Percentiles rank a stretch among this genome's conserved stretches.
Conservation (phyloP, 1,284 basidiomycete genomes). For the Moniliophthora roreri region DNA sequence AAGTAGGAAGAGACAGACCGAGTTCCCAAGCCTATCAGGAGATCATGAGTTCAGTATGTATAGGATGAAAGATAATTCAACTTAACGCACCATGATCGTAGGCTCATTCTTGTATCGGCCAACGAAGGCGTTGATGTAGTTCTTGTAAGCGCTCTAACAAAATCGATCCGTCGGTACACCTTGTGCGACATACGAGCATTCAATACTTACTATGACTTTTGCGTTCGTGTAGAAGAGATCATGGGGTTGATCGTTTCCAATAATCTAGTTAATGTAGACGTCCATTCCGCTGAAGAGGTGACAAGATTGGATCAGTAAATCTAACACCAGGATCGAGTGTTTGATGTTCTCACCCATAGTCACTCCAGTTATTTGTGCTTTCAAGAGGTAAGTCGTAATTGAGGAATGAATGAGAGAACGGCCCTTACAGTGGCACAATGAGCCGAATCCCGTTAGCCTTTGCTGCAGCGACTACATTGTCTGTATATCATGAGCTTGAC, state of each 20-base stretch:
- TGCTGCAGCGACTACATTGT: slow-evolving; percentile 55
- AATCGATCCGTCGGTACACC: not conserved
- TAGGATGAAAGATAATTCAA: not conserved
- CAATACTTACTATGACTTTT: slow-evolving; percentile 31
- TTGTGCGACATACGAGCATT: not conserved
- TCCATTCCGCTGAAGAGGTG: slow-evolving; percentile 45
- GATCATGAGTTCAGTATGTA: not conserved
- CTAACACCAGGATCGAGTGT: no score
- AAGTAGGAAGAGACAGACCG: not conserved
- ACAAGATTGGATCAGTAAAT: not conserved
- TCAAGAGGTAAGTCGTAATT: slow-evolving; percentile 23
- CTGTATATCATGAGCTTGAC: no score
- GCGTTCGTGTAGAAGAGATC: slow-evolving; percentile 47
- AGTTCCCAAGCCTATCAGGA: slow-evolving; percentile 3
- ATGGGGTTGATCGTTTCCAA: slow-evolving; percentile 36
- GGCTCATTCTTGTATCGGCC: slow-evolving; percentile 48
- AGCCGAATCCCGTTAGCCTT: slow-evolving; percentile 58
- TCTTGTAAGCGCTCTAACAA: slow-evolving; percentile 44
- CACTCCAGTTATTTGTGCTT: slow-evolving; percentile 50
- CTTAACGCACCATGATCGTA: slow-evolving; percentile 38
- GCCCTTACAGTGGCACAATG: slow-evolving; percentile 54
- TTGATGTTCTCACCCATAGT: not conserved
- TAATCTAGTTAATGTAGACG: slow-evolving; percentile 45
- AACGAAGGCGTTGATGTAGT: slow-evolving; percentile 50
- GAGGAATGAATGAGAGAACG: not conserved